phyloP scores from a whole-genome alignment of 1,139 yeast species.

The Wickerhamomyces sp. region DNA sequence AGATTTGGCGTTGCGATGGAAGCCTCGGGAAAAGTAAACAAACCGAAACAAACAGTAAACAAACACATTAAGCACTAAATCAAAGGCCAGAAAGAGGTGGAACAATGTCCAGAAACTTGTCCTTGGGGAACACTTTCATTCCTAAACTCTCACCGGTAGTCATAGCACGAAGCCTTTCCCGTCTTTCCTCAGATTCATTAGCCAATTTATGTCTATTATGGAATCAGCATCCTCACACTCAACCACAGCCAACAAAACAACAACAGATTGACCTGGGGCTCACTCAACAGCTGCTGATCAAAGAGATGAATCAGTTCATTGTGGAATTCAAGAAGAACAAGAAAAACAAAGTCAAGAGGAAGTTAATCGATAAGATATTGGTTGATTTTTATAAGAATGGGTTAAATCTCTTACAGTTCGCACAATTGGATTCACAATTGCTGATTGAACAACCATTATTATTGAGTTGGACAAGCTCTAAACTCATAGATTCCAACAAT shows the following conservation, averaged over 20 bases:
- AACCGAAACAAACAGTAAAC: neutral
- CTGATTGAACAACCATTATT: slow-evolving; percentile 52
- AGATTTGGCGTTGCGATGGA: neutral
- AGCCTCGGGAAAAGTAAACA: neutral
- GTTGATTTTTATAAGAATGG: slow-evolving; percentile 61
- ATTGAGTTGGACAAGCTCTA: slow-evolving; percentile 55
- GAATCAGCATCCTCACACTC: slow-evolving; percentile 20
- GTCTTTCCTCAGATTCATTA: slow-evolving; percentile 18
- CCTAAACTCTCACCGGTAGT: slow-evolving; percentile 13
- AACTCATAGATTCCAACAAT: slow-evolving; percentile 39
- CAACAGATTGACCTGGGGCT: slow-evolving; percentile 9
- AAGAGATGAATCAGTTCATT: slow-evolving; percentile 9
- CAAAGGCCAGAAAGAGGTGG: neutral
- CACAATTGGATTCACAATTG: slow-evolving; percentile 66
- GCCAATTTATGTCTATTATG: slow-evolving; percentile 22
- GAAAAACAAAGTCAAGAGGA: slow-evolving; percentile 32
- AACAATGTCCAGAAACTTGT: slow-evolving; percentile 3
- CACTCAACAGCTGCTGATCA: slow-evolving; percentile 8
- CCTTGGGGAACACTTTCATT: slow-evolving; percentile 17
- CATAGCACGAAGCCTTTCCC: slow-evolving; percentile 12
- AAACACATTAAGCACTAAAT: neutral
- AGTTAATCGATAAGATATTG: slow-evolving; percentile 45
- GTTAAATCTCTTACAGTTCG: slow-evolving; percentile 59
- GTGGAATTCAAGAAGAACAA: slow-evolving; percentile 5
- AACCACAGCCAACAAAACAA: slow-evolving; percentile 15